These are phyloP conservation scores for Bruguiera hainesii DNA, from an alignment of 441 rosid genomes.

Conservation along the genomic window DNA sequence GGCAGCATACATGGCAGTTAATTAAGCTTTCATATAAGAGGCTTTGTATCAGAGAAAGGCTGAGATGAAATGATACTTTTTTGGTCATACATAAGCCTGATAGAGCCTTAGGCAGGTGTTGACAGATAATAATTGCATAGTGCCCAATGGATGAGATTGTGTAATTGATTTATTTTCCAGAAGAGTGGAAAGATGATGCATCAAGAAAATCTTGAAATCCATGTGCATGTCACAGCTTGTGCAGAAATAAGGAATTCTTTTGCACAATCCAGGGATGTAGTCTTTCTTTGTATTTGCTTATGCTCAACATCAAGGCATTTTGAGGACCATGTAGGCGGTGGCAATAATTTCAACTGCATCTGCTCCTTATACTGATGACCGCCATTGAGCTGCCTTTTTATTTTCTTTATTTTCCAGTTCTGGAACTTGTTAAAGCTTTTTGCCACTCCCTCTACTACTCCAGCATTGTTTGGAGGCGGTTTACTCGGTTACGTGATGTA, in stretches of 20 bases:
- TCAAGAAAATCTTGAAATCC: neutral
- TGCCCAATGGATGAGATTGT: neutral
- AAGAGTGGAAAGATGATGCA: neutral
- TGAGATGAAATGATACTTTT: neutral
- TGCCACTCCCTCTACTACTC: constrained; percentile 68
- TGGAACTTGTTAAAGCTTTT: constrained; percentile 64
- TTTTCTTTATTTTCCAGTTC: constrained; percentile 41
- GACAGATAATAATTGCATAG: neutral
- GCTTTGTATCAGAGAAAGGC: neutral
- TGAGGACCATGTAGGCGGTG: no score
- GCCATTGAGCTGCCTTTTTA: neutral
- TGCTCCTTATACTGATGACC: neutral
- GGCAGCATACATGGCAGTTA: neutral
- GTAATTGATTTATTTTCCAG: no score
- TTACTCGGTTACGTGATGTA: constrained; percentile 90
- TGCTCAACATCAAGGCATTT: no score
- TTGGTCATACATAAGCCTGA: neutral
- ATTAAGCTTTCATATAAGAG: neutral
- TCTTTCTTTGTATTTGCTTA: no score
- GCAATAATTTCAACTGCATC: no score
- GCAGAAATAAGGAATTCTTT: no score
- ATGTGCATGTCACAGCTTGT: no score
- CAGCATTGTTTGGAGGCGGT: constrained; percentile 88
- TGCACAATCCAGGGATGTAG: no score
- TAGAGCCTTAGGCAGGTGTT: no score